phyloP scores from a whole-genome alignment of 2,329 filamentous ascomycete genomes.

The Helminthosporium solani region DNA sequence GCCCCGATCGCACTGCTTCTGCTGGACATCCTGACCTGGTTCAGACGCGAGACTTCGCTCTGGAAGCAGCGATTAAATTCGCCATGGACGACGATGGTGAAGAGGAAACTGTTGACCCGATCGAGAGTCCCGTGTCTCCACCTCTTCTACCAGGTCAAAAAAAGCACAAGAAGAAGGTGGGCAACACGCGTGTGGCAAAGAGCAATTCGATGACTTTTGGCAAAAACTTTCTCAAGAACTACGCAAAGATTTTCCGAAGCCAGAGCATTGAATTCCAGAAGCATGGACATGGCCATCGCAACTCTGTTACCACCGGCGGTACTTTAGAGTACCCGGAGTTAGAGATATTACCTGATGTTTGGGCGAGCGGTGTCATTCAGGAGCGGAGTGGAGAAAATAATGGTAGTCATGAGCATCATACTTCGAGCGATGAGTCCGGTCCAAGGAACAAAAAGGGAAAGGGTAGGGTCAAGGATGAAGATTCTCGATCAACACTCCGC shows the following conservation, averaged over 20 bases:
- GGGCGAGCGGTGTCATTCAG: conserved; percentile 16
- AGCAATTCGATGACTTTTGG: conserved; percentile 46
- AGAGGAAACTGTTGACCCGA: conserved; percentile 33
- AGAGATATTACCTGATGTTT: conserved; percentile 47
- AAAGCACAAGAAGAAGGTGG: conserved; percentile 57
- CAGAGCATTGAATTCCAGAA: conserved; percentile 42
- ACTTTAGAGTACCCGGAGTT: conserved; percentile 50
- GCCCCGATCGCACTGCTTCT: conserved; percentile 42
- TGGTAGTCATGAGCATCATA: background rate
- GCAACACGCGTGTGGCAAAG: conserved; percentile 68
- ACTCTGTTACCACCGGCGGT: conserved; percentile 45
- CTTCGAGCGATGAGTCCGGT: conserved; percentile 2
- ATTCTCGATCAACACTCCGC: conserved; percentile 29
- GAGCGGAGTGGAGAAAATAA: conserved; percentile 8
- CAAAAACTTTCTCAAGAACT: conserved; percentile 46
- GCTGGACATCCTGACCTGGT: conserved; percentile 44
- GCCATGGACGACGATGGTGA: conserved; percentile 14
- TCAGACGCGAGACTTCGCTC: conserved; percentile 41
- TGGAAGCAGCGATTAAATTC: too few species aligned
- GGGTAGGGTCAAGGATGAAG: conserved; percentile 15
- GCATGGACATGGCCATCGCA: conserved; percentile 48
- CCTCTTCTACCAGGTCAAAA: conserved; percentile 25
- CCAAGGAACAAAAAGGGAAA: conserved; percentile 10
- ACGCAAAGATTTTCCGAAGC: conserved; percentile 46
- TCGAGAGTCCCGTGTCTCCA: conserved; percentile 19